Base-by-base conservation (phyloP, 2,329 filamentous ascomycete genomes). In the Phialophora expanda region DNA sequence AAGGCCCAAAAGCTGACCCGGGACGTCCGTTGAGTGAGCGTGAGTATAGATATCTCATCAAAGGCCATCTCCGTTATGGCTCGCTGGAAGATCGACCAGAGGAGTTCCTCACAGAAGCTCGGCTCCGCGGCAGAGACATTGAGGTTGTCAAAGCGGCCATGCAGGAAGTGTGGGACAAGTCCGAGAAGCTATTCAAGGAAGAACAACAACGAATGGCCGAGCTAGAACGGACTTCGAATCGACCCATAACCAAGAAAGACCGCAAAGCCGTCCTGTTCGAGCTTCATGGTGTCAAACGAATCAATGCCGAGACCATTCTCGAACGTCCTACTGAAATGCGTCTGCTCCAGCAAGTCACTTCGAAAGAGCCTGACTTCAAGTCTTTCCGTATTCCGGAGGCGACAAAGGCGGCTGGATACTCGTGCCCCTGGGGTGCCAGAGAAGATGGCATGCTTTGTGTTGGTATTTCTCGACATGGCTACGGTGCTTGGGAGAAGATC, bases 401-500 rank as follows among this genome's bases (percentile, higher is more conserved):
- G 2, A 93, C 91, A 12, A 99, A 99, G 76, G 88, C 90, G 24
- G 93, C 95, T 2, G 90, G 92, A 74, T 99, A 98, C 78, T 91
- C 89, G 53, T 97, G 93, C 74, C 83, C 91, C 28, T 99, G 95
- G 95, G 93, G 93, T 59, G 88, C 92, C 1, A 89, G 90, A 67
- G 95, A 99, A 78, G 95, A 99, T 76, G 95, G 92, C 59, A 99
- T 99, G 95, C 88, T 99, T 56, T 90, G 96, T 63, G 87, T 98
- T 48, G 95, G 95, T 66, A 97, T 99, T 70, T 89, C 93, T 71
- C 88, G 90, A 63, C 94, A 99, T 75, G 95, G 95, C 1, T 98
- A 97, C 75, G 96, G 96, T 64, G 93, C 94, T 2, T 99, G 95
- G 95, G 86, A 90, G 1, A 90, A 93, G 72, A 98, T 99, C 73